These are phyloP conservation scores for Gossypium lobatum DNA, from an alignment of 441 rosid species.

Conservation along the genomic window DNA sequence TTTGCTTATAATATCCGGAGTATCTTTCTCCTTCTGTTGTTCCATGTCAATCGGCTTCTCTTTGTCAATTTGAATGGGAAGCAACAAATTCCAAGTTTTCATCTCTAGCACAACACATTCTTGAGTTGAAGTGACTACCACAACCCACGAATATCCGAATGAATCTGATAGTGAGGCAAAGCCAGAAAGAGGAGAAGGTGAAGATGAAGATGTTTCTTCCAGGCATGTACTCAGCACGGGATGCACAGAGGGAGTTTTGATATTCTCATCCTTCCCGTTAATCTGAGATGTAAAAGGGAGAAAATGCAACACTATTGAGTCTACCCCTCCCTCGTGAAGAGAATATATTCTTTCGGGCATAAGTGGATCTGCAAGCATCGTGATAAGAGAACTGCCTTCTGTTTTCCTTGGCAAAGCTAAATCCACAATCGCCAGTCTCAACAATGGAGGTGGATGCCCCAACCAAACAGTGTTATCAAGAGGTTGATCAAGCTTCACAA, in stretches of 20 bases:
- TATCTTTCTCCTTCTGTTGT: conserved; percentile 41
- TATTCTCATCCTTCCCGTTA: conserved; percentile 62
- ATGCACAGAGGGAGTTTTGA: conserved; percentile 74
- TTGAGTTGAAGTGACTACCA: conserved; percentile 51
- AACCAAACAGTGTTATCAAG: conserved; percentile 71
- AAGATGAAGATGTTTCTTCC: conserved; percentile 44
- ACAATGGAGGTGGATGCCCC: conserved; percentile 83
- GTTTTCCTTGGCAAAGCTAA: conserved; percentile 67
- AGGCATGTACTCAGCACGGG: conserved; percentile 84
- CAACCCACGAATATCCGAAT: conserved; percentile 85
- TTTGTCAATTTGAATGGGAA: conserved; percentile 51
- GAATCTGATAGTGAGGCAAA: conserved; percentile 71
- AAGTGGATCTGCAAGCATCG: conserved; percentile 62
- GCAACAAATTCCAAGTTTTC: conserved; percentile 76
- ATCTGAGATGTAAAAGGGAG: conserved; percentile 89
- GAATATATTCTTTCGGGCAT: conserved; percentile 76
- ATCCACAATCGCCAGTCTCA: conserved; percentile 89
- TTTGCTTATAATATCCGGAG: conserved; percentile 67
- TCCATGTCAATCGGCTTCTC: conserved; percentile 33
- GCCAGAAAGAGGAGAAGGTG: conserved; percentile 53
- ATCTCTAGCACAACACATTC: conserved; percentile 85
- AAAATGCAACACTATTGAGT: conserved; percentile 82
- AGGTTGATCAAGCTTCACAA: conserved; percentile 49
- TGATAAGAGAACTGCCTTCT: conserved; percentile 40
- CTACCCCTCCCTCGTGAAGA: conserved; percentile 80